Conservation (phyloP, 1,284 basidiomycete genomes). For the Bondarzewia mesenterica region DNA sequence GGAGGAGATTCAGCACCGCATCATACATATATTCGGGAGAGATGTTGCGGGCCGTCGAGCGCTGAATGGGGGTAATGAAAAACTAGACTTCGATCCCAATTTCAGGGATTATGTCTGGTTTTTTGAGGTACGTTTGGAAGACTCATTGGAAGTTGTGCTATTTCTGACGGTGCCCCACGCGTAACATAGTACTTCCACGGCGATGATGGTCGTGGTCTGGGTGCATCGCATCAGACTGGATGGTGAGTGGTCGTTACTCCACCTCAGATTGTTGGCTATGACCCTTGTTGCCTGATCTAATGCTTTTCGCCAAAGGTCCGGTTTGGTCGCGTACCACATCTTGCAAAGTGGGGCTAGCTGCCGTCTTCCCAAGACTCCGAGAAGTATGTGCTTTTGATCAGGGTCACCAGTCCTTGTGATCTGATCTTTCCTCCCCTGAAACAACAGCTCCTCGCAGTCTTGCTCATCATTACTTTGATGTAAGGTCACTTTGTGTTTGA, state of each 20-base stretch:
- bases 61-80: constrained; percentile 84
- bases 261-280: background rate
- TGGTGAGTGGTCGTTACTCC: constrained; percentile 49
- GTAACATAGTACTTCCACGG: constrained; percentile 85
- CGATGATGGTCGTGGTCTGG: constrained; percentile 85
- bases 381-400: constrained; percentile 48
- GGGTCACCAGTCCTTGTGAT: background rate
- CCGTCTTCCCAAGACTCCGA: constrained; percentile 80
- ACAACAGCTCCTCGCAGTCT: constrained; percentile 75
- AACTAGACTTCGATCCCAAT: constrained; percentile 88
- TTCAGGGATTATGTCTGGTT: constrained; percentile 96
- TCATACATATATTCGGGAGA: constrained; percentile 94
- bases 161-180: constrained; percentile 4
- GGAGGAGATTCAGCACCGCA: constrained; percentile 94
- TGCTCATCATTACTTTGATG: constrained; percentile 92
- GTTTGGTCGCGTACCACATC: constrained; percentile 88
- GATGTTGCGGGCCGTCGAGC: constrained; percentile 83
- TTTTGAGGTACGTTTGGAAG: constrained; percentile 65
- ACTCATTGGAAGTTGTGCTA: background rate
- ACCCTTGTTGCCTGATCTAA: background rate
- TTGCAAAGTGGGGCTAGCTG: constrained; percentile 81
- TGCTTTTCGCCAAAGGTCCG: constrained; percentile 51
- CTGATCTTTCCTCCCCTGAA: background rate
- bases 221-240: constrained; percentile 96
- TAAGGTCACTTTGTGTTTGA: constrained; percentile 18